phyloP scores from a whole-genome alignment of 1,284 basidiomycete species.

The Ceratobasidium sp. region DNA sequence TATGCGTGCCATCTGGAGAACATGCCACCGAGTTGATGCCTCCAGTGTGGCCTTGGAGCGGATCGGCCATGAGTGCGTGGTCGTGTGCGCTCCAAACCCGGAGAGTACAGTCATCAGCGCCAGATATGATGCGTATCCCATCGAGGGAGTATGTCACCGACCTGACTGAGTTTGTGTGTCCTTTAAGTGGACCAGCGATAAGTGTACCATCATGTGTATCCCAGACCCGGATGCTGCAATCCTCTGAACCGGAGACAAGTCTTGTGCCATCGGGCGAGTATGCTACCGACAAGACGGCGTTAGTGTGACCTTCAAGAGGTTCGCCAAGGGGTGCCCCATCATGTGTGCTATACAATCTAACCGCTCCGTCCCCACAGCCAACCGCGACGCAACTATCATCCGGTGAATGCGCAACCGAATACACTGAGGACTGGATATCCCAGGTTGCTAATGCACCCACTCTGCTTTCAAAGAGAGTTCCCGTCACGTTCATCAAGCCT shows the following conservation, averaged over 20 bases:
- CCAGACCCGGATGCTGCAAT: slow-evolving; percentile 34
- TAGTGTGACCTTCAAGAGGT: not conserved
- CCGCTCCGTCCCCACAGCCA: not conserved
- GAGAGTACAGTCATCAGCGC: not conserved
- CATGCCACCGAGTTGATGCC: not conserved
- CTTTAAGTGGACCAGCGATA: not conserved
- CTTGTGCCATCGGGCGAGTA: slow-evolving; percentile 7
- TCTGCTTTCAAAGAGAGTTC: not conserved
- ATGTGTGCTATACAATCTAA: not conserved
- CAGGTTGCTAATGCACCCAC: not conserved
- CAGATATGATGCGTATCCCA: not conserved
- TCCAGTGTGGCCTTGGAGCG: not conserved
- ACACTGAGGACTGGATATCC: not conserved
- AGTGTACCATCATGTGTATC: slow-evolving; percentile 5
- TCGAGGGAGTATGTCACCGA: not conserved
- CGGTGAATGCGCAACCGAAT: not conserved
- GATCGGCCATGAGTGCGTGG: too few relatives aligned
- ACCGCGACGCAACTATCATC: not conserved
- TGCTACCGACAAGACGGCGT: not conserved
- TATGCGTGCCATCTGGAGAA: not conserved
- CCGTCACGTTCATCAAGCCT: not conserved
- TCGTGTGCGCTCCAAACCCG: not conserved
- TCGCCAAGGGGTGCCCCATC: not conserved
- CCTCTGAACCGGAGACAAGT: slow-evolving; percentile 27
- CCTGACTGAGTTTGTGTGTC: not conserved